These are phyloP conservation scores for Pholiota adiposa DNA, from an alignment of 1,284 basidiomycete genomes.

Conservation along the genomic window DNA sequence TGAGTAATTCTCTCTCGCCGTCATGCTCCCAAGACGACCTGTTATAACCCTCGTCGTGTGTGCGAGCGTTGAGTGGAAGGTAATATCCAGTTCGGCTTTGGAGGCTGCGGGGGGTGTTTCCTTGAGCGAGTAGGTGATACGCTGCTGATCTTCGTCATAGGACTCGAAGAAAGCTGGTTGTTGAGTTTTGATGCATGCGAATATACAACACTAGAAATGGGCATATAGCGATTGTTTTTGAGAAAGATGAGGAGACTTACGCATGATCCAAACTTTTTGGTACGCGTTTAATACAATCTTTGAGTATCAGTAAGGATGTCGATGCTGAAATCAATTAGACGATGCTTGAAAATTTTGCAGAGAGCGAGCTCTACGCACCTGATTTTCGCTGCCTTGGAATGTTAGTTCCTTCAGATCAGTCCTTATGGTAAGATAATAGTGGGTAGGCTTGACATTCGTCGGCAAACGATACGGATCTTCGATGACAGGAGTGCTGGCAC, in stretches of 20 bases:
- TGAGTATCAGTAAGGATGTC: slow-evolving; percentile 72
- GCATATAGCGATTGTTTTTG: background rate
- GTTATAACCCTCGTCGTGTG: slow-evolving; percentile 62
- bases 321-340: slow-evolving; percentile 50
- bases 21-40: slow-evolving; percentile 26
- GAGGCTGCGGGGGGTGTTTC: slow-evolving; percentile 62
- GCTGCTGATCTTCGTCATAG: slow-evolving; percentile 67
- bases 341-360: background rate
- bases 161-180: slow-evolving; percentile 47
- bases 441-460: slow-evolving; percentile 71
- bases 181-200: slow-evolving; percentile 60
- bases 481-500: background rate
- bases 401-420: slow-evolving; percentile 79
- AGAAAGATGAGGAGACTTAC: slow-evolving; percentile 29
- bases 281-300: slow-evolving; percentile 76
- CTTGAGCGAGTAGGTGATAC: slow-evolving; percentile 62
- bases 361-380: slow-evolving; percentile 47
- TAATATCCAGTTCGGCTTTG: slow-evolving; percentile 63
- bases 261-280: slow-evolving; percentile 66
- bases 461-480: slow-evolving; percentile 73
- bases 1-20: slow-evolving; percentile 15
- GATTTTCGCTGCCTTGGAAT: slow-evolving; percentile 83
- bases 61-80: slow-evolving; percentile 67
- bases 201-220: slow-evolving; percentile 50
- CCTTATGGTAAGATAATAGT: slow-evolving; percentile 85